Conservation (phyloP, 306 rosid species). For the Hippophae rhamnoides region DNA sequence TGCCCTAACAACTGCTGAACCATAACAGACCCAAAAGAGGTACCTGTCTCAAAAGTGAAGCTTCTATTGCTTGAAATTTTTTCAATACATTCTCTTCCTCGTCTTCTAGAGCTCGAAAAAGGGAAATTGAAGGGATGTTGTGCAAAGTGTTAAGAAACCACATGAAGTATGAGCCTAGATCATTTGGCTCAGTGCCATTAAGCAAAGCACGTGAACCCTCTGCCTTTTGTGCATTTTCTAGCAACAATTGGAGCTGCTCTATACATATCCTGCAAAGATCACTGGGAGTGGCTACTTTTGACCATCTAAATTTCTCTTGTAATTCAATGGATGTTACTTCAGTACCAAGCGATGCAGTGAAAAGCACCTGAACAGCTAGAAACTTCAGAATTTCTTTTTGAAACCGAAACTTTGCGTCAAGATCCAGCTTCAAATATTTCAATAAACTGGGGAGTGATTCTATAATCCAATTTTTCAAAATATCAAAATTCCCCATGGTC, state of each 20-base stretch:
- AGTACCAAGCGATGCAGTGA: slow-evolving; percentile 81
- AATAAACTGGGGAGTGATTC: slow-evolving; percentile 73
- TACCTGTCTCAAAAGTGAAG: no score
- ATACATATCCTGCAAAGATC: no score
- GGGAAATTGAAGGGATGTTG: no score
- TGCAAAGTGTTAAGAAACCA: slow-evolving; percentile 66
- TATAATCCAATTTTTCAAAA: slow-evolving; percentile 79
- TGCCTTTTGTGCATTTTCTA: slow-evolving; percentile 73
- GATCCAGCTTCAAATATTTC: slow-evolving; percentile 60
- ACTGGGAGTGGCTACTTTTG: no score
- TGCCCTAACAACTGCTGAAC: no score
- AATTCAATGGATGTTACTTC: slow-evolving; percentile 93
- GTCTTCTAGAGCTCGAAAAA: no score
- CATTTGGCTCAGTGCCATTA: slow-evolving; percentile 51
- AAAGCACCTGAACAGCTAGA: slow-evolving; percentile 87
- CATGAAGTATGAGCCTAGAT: slow-evolving; percentile 85
- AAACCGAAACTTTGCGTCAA: slow-evolving; percentile 54
- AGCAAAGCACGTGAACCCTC: slow-evolving; percentile 42
- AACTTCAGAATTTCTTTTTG: slow-evolving; percentile 80
- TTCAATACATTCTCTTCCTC: no score
- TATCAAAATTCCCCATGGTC: slow-evolving; percentile 54
- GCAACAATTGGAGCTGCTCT: slow-evolving; percentile 60
- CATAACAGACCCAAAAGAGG: no score
- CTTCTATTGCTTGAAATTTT: no score
- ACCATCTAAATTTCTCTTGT: no score